phyloP scores from a whole-genome alignment of 2,329 filamentous ascomycete species.

The Ceratocystis cubensis region DNA sequence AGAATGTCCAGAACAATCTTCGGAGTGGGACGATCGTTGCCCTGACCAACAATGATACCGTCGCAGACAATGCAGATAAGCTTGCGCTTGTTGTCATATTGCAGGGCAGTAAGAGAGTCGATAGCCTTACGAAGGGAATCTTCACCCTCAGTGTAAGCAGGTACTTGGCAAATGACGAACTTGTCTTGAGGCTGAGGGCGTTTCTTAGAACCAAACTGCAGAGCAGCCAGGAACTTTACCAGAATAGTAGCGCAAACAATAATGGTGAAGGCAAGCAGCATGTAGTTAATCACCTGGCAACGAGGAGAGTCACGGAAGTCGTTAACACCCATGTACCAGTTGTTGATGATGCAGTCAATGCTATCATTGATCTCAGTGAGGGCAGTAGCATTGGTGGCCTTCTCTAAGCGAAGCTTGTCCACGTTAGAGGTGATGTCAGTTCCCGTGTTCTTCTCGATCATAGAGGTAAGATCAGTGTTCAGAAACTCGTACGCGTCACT shows the following conservation, averaged over 20 bases:
- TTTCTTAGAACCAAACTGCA: constrained; percentile 87
- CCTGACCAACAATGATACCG: constrained; percentile 88
- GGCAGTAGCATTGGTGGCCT: constrained; percentile 37
- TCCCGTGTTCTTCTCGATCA: constrained; percentile 68
- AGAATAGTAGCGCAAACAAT: constrained; percentile 68
- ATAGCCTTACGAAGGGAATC: constrained; percentile 85
- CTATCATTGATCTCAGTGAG: constrained; percentile 49
- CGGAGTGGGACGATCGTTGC: constrained; percentile 90
- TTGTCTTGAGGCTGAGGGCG: constrained; percentile 88
- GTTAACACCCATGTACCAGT: constrained; percentile 68
- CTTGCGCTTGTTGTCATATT: constrained; percentile 98
- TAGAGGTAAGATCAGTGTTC: constrained; percentile 49
- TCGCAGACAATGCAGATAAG: constrained; percentile 94
- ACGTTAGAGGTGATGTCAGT: constrained; percentile 59
- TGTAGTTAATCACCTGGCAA: constrained; percentile 84
- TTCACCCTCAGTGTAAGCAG: constrained; percentile 95
- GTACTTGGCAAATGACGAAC: constrained; percentile 96
- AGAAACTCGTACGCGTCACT: constrained; percentile 55
- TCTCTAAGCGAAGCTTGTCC: constrained; percentile 39
- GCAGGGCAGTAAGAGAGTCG: constrained; percentile 83
- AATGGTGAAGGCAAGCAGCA: constrained; percentile 76
- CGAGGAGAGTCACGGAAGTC: constrained; percentile 69
- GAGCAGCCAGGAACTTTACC: constrained; percentile 80
- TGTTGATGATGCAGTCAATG: constrained; percentile 67
- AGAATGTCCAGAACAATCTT: constrained; percentile 97